phyloP scores from a whole-genome alignment of 352 stramenopile genomes.

The Plasmopara viticola region DNA sequence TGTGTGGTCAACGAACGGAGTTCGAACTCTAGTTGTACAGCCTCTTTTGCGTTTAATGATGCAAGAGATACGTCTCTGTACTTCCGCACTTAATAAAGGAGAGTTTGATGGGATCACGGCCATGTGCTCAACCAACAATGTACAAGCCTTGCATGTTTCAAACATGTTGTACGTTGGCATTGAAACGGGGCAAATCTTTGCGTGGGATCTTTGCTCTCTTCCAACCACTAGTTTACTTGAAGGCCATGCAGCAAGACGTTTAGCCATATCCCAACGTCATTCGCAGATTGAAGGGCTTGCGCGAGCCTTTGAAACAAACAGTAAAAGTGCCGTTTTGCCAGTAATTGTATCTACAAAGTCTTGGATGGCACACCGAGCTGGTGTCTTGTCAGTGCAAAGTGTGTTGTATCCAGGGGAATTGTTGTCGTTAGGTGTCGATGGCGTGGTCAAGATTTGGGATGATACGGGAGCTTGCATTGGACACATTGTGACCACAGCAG shows the following conservation, averaged over 20 bases:
- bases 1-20: constrained; percentile 38
- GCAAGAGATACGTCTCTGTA: constrained; percentile 6
- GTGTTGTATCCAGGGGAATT: constrained; percentile 37
- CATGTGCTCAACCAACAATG: constrained; percentile 12
- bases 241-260: constrained; percentile 7
- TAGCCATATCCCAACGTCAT: constrained; percentile 12
- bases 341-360: constrained; percentile 23
- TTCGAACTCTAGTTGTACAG: constrained; percentile 9
- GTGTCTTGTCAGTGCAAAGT: constrained; percentile 28
- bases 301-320: not conserved
- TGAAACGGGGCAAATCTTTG: constrained; percentile 21
- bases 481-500: constrained; percentile 34
- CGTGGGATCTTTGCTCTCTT: constrained; percentile 17
- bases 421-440: constrained; percentile 42
- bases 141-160: constrained; percentile 1
- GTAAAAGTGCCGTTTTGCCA: constrained; percentile 4
- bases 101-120: constrained; percentile 23
- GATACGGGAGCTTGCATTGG: constrained; percentile 30
- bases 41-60: constrained; percentile 19
- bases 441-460: constrained; percentile 49
- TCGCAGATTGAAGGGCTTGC: constrained; percentile 7
- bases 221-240: constrained; percentile 4
- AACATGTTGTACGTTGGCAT: constrained; percentile 18
- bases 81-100: constrained; percentile 3
- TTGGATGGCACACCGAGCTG: constrained; percentile 39